Conservation (phyloP, 176 grass and related monocot genomes). For the barley (Hordeum vulgare) region DNA sequence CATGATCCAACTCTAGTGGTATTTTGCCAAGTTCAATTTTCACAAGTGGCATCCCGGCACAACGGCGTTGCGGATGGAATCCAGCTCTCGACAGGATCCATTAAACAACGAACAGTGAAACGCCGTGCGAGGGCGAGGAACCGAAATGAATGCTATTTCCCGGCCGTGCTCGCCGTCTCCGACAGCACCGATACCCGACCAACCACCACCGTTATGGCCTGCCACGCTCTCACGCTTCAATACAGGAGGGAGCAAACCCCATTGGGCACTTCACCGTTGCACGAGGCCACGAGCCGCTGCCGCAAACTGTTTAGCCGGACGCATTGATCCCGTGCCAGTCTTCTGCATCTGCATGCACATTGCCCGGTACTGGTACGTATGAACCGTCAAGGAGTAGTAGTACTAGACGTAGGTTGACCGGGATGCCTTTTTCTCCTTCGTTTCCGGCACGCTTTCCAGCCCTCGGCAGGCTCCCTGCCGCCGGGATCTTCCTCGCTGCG, state of each 20-base stretch:
- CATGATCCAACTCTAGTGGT: too few species aligned
- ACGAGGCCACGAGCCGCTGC: background rate
- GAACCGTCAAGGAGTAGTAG: background rate
- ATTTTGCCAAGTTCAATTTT: too few species aligned
- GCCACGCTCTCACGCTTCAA: background rate
- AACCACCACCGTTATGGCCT: background rate
- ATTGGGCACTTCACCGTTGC: background rate
- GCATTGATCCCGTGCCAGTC: background rate
- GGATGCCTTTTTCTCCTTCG: background rate
- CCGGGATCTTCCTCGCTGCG: slow-evolving; percentile 5
- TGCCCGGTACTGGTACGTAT: background rate
- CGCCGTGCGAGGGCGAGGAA: background rate
- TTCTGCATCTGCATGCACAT: background rate
- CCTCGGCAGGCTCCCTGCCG: background rate
- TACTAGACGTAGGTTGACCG: background rate
- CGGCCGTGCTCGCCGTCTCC: background rate
- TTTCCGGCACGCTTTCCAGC: background rate
- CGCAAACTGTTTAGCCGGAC: background rate
- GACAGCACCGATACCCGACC: background rate
- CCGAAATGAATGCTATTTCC: background rate
- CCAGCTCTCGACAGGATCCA: background rate
- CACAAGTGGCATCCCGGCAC: background rate
- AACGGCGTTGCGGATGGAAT: background rate
- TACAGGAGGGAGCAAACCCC: background rate
- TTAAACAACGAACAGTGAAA: background rate